These are phyloP conservation scores for Suillus hirtellus DNA, from an alignment of 768 basidiomycete species.

Conservation along the genomic window DNA sequence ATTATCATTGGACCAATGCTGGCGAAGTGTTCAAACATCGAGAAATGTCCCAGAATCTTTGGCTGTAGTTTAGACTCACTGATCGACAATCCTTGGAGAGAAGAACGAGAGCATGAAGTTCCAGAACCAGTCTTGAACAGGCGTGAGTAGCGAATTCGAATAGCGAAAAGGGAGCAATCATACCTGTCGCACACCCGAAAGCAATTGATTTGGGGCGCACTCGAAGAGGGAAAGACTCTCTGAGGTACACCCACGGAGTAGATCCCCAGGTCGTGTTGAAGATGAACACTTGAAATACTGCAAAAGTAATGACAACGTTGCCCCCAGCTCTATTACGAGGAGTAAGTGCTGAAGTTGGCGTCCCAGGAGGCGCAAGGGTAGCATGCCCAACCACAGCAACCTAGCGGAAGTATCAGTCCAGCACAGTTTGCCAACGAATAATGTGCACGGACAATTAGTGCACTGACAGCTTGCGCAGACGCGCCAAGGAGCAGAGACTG, in stretches of 20 bases:
- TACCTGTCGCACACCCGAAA: constrained; percentile 60
- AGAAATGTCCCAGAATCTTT: neutral
- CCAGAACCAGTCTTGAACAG: constrained; percentile 60
- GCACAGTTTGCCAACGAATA: neutral
- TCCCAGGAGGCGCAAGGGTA: constrained; percentile 55
- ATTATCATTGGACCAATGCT: constrained; percentile 76
- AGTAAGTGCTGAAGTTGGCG: constrained; percentile 48
- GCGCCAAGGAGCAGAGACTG: constrained; percentile 70
- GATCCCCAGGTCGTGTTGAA: constrained; percentile 80
- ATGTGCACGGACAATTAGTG: constrained; percentile 51
- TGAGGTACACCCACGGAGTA: constrained; percentile 74
- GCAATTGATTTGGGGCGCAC: constrained; percentile 79
- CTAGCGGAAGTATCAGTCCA: constrained; percentile 28
- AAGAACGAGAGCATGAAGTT: constrained; percentile 77
- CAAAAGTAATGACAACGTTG: constrained; percentile 70
- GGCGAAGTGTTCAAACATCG: constrained; percentile 1
- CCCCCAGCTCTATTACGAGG: constrained; percentile 59
- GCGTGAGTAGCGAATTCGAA: constrained; percentile 11
- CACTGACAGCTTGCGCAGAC: constrained; percentile 58
- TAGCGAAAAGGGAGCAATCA: constrained; percentile 5
- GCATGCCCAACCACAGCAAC: constrained; percentile 74
- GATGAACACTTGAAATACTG: constrained; percentile 70
- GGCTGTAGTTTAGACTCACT: constrained; percentile 33
- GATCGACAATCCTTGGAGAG: constrained; percentile 61
- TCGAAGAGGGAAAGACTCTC: constrained; percentile 80